Base-by-base conservation (phyloP, 257 asterid species). In the Nyctanthes arbortristis region DNA sequence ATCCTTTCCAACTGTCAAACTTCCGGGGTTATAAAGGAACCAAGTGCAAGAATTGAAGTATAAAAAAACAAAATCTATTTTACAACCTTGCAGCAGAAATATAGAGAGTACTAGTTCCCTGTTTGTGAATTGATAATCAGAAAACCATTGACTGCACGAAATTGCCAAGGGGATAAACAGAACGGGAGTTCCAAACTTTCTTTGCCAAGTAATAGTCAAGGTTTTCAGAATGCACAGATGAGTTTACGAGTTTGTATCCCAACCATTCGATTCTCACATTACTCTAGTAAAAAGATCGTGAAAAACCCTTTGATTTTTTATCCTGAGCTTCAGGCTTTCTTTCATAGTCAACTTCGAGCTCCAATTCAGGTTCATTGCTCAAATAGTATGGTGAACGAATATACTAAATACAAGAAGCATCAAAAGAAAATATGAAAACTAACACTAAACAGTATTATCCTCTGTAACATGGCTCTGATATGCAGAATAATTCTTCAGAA, bases 31-130 rank as follows among this genome's bases (percentile, higher is more conserved):
- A 62, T 28, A 27, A 4, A 67, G 35, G 29, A 47, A 74, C 60
- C n/a, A 24, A 66, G 58, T n/a, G 66, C 73, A 69, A 31, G 28
- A 35, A 32, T 31, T 27, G 14, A 13, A 76, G 56, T 58, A 34
- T 9, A 55, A 29, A 20, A n/a, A 34, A 55, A 39, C 52, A 58
- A 31, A 29, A 57, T 4, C 34, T 25, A 43, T 56, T 27, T 43
- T 28, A 64, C 32, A 62, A n/a, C 30, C 25, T 30, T 13, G 32
- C 40, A 49, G 5, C 65, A 45, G 4, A 45, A 16, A n/a, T 45
- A 14, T 45, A n/a, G 25, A 4, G 55, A 45, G 6, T n/a, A n/a
- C 54, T 16, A n/a, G 55, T 45, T 45, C 55, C 16, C 10, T 45
- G 55, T 3, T 45, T 45, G 55, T 3, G 6, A 14, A n/a, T n/a